Evolutionary conservation across 2,329 filamentous ascomycete species (phyloP).

Genomic region (Phyllosticta paracitricarpa): DNA sequence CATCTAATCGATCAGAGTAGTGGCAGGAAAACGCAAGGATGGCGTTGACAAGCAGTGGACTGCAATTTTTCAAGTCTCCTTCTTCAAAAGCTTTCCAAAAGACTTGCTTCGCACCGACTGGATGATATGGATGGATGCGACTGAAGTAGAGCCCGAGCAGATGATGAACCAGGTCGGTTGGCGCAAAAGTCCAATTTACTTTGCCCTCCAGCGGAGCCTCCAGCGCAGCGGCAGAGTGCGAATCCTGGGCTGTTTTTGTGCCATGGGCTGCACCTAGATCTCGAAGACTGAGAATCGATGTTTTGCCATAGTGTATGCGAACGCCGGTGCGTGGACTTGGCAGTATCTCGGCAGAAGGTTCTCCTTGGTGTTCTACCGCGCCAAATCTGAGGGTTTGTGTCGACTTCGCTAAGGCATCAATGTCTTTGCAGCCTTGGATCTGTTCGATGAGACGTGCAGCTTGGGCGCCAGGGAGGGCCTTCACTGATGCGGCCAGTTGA

Average conservation of each 20-base stretch:
- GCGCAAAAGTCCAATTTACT: slow-evolving; percentile 40
- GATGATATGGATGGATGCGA: slow-evolving; percentile 68
- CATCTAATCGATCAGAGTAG: slow-evolving; percentile 55
- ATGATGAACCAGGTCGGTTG: slow-evolving; percentile 47
- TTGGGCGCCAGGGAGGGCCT: slow-evolving; percentile 35
- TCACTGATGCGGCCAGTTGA: slow-evolving; percentile 35
- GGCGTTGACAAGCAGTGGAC: slow-evolving; percentile 55
- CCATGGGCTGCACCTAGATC: not conserved
- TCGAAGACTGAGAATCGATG: not conserved
- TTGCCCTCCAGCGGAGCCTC: slow-evolving; percentile 9
- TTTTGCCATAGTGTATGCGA: not conserved
- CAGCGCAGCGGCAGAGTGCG: not conserved
- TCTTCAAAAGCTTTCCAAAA: slow-evolving; percentile 56
- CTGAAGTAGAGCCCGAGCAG: slow-evolving; percentile 56
- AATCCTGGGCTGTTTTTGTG: not conserved
- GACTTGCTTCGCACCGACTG: slow-evolving; percentile 60
- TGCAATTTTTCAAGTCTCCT: slow-evolving; percentile 56
- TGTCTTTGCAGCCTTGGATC: slow-evolving; percentile 31
- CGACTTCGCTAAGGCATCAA: slow-evolving; percentile 32
- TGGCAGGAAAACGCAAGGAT: slow-evolving; percentile 57
- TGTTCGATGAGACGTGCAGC: slow-evolving; percentile 33
- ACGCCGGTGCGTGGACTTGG: not conserved
- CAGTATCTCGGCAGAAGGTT: not conserved
- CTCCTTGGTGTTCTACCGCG: not conserved
- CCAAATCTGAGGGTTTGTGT: slow-evolving; percentile 11